Percentiles rank a stretch among this genome's conserved stretches.
Conservation (phyloP, 495 filamentous ascomycete genomes). For the Tuber microsphaerosporum region DNA sequence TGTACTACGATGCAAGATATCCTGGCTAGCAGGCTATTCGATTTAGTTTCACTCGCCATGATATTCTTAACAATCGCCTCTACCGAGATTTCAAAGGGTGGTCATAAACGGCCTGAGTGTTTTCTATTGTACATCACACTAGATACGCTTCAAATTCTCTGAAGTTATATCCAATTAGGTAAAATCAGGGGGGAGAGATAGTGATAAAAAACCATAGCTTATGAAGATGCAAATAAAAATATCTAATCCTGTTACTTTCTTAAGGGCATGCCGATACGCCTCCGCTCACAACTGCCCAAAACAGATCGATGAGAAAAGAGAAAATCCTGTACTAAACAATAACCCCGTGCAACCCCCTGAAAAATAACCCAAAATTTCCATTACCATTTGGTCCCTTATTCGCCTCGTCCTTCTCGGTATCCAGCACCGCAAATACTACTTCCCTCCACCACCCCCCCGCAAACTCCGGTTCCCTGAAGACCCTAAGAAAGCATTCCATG, state of each 20-base stretch:
- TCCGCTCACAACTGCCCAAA: background rate
- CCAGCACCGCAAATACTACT: conserved; percentile 52
- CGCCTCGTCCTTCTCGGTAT: conserved; percentile 42
- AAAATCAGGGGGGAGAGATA: no score
- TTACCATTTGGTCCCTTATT: conserved; percentile 23
- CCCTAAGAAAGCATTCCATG: conserved; percentile 52
- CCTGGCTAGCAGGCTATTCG: background rate
- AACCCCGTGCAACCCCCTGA: conserved; percentile 46
- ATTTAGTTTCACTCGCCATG: background rate
- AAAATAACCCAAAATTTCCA: conserved; percentile 52
- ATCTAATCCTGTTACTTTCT: background rate
- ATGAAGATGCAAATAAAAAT: no score
- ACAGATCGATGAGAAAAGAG: background rate
- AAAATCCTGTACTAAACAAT: conserved; percentile 38
- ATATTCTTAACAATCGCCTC: background rate
- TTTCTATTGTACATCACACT: no score
- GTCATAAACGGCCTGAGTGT: background rate
- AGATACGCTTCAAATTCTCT: no score
- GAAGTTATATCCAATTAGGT: no score
- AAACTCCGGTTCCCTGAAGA: conserved; percentile 57
- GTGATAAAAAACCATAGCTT: no score
- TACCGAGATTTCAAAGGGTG: background rate
- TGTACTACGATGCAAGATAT: background rate
- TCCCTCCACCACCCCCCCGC: conserved; percentile 53
- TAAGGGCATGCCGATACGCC: background rate